Evolutionary conservation across 2,329 filamentous ascomycete species (phyloP), one percentile per base, ranked within the genome.

Genomic region (Cercospora citrullina): DNA sequence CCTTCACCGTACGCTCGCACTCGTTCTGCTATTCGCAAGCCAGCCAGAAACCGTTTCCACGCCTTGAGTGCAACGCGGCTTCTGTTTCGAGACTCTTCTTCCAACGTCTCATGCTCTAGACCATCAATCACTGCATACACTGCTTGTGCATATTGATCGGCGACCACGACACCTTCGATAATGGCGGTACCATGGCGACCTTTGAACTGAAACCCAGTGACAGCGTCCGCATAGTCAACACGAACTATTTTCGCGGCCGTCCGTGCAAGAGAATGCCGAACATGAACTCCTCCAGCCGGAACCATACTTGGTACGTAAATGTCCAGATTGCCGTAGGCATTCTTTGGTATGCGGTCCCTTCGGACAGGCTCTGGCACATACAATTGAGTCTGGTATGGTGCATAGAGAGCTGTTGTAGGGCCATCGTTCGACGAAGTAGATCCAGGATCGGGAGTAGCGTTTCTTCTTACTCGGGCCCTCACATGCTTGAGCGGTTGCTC

Each of bases 181-280:
- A 97, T 86, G 1, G 95, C 93, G 2, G 93, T 97, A 16, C 94
- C 94, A 65, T 92, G 89, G 2, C 92, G 87, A 0, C 93, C 93
- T 75, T 88, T 90, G 81, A 98, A 99, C 42, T 90, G 85, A 75
- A 98, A 99, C 0, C 94, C 94, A 0, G 90, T 95, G 5, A 99
- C 87, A 0, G 95, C 95, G 33, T 94, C 92, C 2, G 92, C 92
- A 77, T 91, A 96, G 79, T 98, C 93, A 18, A 98, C 85, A 0
- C 89, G 89, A 1, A 97, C 79, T 1, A 94, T 81, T 66, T 86
- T 88, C 0, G 93, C 93, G 1, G 94, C 94, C 61, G 87, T 86
- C 1, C 87, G 83, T 1, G 91, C 90, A 61, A 90, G 82, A 14
- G 82, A 78, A 69, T 87, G 83, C 61, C 80, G 81, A 30, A 90